A percentile compares a stretch with the other conserved stretches of the same genome.
Evolutionary conservation across 2,329 filamentous ascomycete genomes (phyloP).

Genomic region (Knufia petricola): DNA sequence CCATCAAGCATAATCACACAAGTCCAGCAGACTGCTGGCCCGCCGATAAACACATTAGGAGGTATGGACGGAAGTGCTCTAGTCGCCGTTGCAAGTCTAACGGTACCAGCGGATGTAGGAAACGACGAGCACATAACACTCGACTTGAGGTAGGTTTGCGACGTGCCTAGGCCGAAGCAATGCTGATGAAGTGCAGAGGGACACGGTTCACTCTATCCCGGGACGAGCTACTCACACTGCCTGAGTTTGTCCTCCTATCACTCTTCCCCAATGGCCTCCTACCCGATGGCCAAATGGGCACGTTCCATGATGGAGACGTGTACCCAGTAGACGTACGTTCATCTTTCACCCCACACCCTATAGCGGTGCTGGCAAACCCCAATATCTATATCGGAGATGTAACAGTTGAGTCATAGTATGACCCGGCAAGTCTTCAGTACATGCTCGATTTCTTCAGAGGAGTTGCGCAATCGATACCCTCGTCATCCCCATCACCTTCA

Average conservation of each 20-base stretch:
- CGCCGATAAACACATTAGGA: slow-evolving; percentile 80
- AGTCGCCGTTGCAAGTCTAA: neutral
- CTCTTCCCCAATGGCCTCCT: slow-evolving; percentile 97
- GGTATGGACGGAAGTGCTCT: slow-evolving; percentile 43
- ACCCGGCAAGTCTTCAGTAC: slow-evolving; percentile 90
- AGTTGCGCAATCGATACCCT: slow-evolving; percentile 90
- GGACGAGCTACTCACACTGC: slow-evolving; percentile 88
- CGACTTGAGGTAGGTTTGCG: slow-evolving; percentile 21
- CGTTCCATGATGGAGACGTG: slow-evolving; percentile 83
- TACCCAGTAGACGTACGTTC: slow-evolving; percentile 91
- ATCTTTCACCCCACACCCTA: slow-evolving; percentile 18
- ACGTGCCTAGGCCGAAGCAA: slow-evolving; percentile 18
- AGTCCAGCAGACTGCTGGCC: slow-evolving; percentile 81
- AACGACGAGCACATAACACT: slow-evolving; percentile 24
- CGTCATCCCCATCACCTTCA: slow-evolving; percentile 57
- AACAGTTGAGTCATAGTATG: slow-evolving; percentile 62
- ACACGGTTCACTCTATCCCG: slow-evolving; percentile 87
- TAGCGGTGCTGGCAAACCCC: slow-evolving; percentile 22
- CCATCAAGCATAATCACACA: slow-evolving; percentile 98
- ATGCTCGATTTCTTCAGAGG: slow-evolving; percentile 98
- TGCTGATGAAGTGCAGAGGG: slow-evolving; percentile 50
- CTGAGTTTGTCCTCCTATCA: slow-evolving; percentile 95
- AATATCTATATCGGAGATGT: slow-evolving; percentile 39
- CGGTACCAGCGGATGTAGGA: slow-evolving; percentile 19
- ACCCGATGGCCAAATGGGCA: slow-evolving; percentile 90